Evolutionary conservation across 73 alveolate genomes (phyloP).

Genomic region (Uronychia setigera): DNA sequence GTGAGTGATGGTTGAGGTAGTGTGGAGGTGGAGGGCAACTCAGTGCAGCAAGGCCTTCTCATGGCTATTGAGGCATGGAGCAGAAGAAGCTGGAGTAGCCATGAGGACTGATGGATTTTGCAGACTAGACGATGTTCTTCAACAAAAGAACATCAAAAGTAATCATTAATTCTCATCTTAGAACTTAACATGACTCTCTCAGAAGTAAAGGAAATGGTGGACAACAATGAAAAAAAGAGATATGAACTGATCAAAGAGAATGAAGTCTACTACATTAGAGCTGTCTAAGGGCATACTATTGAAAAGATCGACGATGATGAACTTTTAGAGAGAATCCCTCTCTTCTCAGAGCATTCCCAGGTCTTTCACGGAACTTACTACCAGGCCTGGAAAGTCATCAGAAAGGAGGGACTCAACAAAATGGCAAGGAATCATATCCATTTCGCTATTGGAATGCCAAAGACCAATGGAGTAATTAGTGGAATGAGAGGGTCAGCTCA

Average conservation of each 20-base stretch:
- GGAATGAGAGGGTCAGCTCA: conserved; percentile 83
- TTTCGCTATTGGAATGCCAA: conserved; percentile 82
- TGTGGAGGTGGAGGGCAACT: too few relatives aligned
- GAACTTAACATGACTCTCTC: conserved; percentile 26
- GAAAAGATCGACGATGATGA: conserved; percentile 73
- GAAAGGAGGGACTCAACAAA: conserved; percentile 67
- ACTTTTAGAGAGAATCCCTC: conserved; percentile 54
- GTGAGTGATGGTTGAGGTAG: too few relatives aligned
- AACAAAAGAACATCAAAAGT: conserved; percentile 15
- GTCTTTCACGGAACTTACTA: conserved; percentile 87
- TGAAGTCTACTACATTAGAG: conserved; percentile 74
- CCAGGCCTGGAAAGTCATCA: conserved; percentile 54
- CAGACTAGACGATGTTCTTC: conserved; percentile 56
- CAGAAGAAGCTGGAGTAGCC: conserved; percentile 69
- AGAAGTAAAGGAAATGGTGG: conserved; percentile 59
- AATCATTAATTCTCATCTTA: background rate
- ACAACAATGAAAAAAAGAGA: conserved; percentile 78
- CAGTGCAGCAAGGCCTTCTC: conserved; percentile 61
- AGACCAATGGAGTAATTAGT: conserved; percentile 79
- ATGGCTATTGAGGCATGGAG: conserved; percentile 83
- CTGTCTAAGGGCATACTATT: conserved; percentile 87
- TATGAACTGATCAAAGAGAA: conserved; percentile 55
- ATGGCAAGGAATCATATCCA: conserved; percentile 89
- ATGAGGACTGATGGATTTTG: conserved; percentile 83
- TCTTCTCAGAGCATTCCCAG: conserved; percentile 12